Conservation (phyloP, 2,329 filamentous ascomycete genomes). For the Sporothrix pseudoabietina region DNA sequence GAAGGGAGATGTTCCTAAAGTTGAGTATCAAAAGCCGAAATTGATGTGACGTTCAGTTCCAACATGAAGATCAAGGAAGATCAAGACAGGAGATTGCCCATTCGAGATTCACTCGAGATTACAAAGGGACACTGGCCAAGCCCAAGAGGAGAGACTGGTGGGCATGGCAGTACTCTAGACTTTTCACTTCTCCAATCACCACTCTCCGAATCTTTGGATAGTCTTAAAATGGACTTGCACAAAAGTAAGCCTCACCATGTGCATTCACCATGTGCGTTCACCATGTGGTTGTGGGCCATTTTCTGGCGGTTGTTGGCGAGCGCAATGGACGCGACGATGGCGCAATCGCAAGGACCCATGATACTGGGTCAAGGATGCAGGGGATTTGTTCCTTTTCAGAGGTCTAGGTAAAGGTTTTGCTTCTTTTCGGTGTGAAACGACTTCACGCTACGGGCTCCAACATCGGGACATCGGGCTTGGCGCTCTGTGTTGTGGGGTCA, state of each 20-base stretch:
- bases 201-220: neutral
- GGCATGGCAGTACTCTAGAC: neutral
- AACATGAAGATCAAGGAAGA: too few species aligned
- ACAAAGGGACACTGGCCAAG: neutral
- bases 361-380: neutral
- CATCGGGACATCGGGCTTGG: slow-evolving; percentile 18
- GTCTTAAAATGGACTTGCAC: neutral
- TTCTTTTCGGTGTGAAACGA: neutral
- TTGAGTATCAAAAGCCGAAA: too few species aligned
- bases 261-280: neutral
- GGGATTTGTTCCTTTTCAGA: neutral
- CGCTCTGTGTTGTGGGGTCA: neutral
- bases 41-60: too few species aligned
- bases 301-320: neutral
- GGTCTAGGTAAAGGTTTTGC: neutral
- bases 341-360: neutral
- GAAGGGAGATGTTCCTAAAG: neutral
- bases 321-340: slow-evolving; percentile 19
- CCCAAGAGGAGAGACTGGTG: neutral
- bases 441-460: neutral
- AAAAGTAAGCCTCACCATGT: neutral
- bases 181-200: neutral
- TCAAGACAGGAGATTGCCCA: too few species aligned
- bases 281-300: neutral
- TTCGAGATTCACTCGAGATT: neutral